These are phyloP conservation scores for Athelia sp. DNA, from an alignment of 1,284 basidiomycete genomes.

Conservation along the genomic window DNA sequence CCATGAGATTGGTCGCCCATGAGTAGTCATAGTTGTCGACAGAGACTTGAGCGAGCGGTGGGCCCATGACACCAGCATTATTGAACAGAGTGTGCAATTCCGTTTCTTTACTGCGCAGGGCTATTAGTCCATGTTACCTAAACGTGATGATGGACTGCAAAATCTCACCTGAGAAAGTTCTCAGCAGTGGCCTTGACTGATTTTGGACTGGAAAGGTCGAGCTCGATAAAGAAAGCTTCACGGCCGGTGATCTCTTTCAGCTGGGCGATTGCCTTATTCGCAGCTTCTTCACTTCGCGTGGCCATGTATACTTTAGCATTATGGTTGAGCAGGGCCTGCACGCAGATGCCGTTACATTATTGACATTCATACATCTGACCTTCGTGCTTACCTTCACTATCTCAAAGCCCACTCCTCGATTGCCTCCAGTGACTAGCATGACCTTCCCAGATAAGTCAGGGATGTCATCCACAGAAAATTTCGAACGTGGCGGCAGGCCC, in stretches of 20 bases:
- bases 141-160: neutral
- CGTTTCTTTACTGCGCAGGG: constrained; percentile 28
- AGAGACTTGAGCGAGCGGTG: constrained; percentile 21
- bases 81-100: constrained; percentile 31
- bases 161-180: constrained; percentile 15
- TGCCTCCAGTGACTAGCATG: constrained; percentile 22
- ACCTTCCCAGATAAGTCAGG: constrained; percentile 17
- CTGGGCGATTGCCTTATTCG: constrained; percentile 40
- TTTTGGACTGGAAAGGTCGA: constrained; percentile 51
- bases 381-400: constrained; percentile 1
- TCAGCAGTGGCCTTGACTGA: constrained; percentile 42
- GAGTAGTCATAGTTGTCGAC: constrained; percentile 40
- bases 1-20: constrained; percentile 36
- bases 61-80: too few relatives aligned
- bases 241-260: constrained; percentile 37
- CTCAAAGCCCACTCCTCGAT: constrained; percentile 13
- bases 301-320: constrained; percentile 61
- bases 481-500: constrained; percentile 20
- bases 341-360: too few relatives aligned
- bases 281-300: constrained; percentile 37
- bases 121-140: neutral
- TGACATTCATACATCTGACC: neutral
- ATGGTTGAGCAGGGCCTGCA: constrained; percentile 33
- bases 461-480: constrained; percentile 19
- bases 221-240: constrained; percentile 42